Evolutionary conservation across 495 filamentous ascomycete genomes (phyloP).

Genomic region (Trichoderma asperelloides): DNA sequence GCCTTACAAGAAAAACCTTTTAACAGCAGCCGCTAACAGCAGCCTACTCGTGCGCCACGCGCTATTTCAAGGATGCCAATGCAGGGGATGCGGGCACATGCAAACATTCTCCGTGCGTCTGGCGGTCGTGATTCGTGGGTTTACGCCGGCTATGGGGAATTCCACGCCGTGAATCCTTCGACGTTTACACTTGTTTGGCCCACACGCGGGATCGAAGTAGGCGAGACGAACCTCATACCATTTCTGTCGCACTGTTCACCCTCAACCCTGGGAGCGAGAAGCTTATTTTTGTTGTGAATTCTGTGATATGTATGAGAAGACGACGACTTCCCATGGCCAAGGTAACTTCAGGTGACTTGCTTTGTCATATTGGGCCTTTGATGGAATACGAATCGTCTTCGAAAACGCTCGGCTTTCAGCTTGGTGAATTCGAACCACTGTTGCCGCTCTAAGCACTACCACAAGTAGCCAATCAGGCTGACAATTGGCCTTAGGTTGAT

Average conservation of each 20-base stretch:
- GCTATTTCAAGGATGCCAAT: background rate
- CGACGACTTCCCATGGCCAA: background rate
- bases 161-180: background rate
- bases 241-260: background rate
- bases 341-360: background rate
- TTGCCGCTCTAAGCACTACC: background rate
- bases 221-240: background rate
- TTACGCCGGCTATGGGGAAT: background rate
- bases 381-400: background rate
- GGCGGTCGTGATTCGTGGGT: background rate
- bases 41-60: background rate
- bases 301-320: background rate
- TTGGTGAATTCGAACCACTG: background rate
- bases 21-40: background rate
- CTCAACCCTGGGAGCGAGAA: background rate
- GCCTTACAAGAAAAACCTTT: background rate
- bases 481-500: background rate
- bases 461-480: background rate
- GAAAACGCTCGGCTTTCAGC: background rate
- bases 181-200: background rate
- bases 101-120: background rate
- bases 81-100: background rate
- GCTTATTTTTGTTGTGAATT: background rate
- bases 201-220: background rate
- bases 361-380: background rate